Base-by-base conservation (phyloP, 2,329 filamentous ascomycete species). In the Rhexocercosporidium sp. region DNA sequence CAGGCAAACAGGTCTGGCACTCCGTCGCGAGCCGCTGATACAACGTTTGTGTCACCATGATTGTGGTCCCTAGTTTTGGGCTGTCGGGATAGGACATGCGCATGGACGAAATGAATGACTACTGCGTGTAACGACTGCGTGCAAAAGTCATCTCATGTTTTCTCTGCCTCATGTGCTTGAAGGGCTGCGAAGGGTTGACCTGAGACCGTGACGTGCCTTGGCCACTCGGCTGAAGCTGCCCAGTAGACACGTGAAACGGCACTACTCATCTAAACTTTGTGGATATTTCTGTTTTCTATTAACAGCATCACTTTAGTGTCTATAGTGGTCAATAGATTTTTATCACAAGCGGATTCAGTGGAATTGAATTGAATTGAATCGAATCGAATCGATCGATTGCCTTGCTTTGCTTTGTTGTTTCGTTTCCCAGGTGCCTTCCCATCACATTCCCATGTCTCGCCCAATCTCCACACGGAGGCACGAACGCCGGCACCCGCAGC, bases 191-290 rank as follows among this genome's bases (percentile, higher is more conserved):
- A 51, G 31, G 51, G 56, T 29, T 44, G 8, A 59, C 22, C 37
- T 44, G 56, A 59, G 34, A 59, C 56, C 6, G 20, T 60, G 39
- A 60, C 57, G 57, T 60, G 37, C 22, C 34, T 44, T 60, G 57
- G 39, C 11, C 29, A 14, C 22, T 60, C 57, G 57, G 57, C 11
- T 31, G 37, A 60, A 60, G 39, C 22, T 60, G 22, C 57, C 37
- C 25, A 18, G 39, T 46, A 20, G 39, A 29, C 41, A 57, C 39
- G 31, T 31, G 39, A 60, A 60, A 60, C 37, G 16, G 18, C 34
- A 8, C 4, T 39, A 25, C 31, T 22, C 54, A 25, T 41, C 25
- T 41, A n/a, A 37, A 5, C 34, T 37, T 37, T 37, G 34, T 37
- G 12, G 20, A 47, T 47, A 47, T 22, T 18, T 20, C 3, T 22